phyloP scores from a whole-genome alignment of 805 yeast genomes.

The Sugiyamaella qingdaonensis region DNA sequence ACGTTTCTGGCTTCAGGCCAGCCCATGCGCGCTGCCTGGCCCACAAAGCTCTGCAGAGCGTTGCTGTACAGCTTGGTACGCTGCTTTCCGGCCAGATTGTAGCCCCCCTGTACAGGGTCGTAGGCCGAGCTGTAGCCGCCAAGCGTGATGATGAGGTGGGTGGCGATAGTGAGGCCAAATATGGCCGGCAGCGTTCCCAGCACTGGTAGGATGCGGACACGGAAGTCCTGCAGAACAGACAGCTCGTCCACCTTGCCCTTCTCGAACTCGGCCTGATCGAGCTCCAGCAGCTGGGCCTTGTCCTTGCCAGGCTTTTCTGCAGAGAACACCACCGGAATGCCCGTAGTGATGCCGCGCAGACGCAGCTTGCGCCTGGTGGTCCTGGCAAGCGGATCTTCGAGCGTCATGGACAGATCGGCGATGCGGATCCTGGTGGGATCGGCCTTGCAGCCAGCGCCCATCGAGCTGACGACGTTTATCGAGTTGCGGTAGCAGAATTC shows the following conservation, averaged over 20 bases:
- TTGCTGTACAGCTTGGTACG: conserved; percentile 82
- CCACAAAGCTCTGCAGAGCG: conserved; percentile 75
- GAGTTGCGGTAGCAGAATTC: conserved; percentile 60
- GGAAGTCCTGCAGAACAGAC: conserved; percentile 80
- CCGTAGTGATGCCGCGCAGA: conserved; percentile 66
- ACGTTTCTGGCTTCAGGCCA: conserved; percentile 60
- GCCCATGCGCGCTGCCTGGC: conserved; percentile 79
- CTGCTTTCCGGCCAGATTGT: conserved; percentile 70
- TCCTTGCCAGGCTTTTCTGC: conserved; percentile 96
- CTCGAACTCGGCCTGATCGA: conserved; percentile 74
- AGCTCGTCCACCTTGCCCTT: conserved; percentile 84
- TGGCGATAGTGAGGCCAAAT: conserved; percentile 87
- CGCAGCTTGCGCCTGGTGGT: conserved; percentile 81
- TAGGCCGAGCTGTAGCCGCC: conserved; percentile 58
- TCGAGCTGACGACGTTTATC: conserved; percentile 76
- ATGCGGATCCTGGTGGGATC: conserved; percentile 90
- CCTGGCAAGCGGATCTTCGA: conserved; percentile 90
- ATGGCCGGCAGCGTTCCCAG: conserved; percentile 96
- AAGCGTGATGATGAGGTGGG: conserved; percentile 70
- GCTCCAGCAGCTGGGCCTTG: conserved; percentile 81
- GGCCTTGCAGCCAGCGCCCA: conserved; percentile 97
- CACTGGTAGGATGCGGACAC: conserved; percentile 93
- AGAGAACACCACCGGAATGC: conserved; percentile 84
- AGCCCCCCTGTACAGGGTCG: conserved; percentile 54
- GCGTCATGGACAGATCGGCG: conserved; percentile 83